A percentile compares a stretch with the other conserved stretches of the same genome.
Conservation (phyloP, 2,329 filamentous ascomycete genomes). For the Claviceps capensis region DNA sequence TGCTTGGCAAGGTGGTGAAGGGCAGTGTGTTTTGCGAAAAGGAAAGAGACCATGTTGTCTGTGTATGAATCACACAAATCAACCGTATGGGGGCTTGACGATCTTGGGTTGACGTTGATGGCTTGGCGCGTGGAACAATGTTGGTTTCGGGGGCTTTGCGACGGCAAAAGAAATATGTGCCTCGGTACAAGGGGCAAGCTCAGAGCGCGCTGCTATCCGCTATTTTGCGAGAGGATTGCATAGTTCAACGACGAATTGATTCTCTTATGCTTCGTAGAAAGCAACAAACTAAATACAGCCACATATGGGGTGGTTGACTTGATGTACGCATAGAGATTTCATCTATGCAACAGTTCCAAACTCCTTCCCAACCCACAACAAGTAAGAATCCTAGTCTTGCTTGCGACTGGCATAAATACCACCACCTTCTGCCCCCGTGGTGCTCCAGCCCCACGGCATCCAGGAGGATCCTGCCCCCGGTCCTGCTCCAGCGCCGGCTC, state of each 20-base stretch:
- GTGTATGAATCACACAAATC: background rate
- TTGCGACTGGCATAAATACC: slow-evolving; percentile 22
- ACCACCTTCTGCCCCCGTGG: slow-evolving; percentile 10
- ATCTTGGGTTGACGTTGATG: background rate
- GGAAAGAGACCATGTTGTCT: background rate
- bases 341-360: slow-evolving; percentile 13
- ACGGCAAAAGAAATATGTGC: background rate
- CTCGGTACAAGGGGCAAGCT: too few relatives aligned
- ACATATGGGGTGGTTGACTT: too few relatives aligned
- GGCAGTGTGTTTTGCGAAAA: background rate
- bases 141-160: background rate
- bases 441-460: slow-evolving; percentile 35
- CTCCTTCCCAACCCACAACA: slow-evolving; percentile 14
- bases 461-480: slow-evolving; percentile 24
- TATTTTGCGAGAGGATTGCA: too few relatives aligned
- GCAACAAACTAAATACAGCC: too few relatives aligned
- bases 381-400: slow-evolving; percentile 18
- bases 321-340: background rate
- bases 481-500: background rate
- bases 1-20: too few relatives aligned
- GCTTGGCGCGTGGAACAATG: too few relatives aligned
- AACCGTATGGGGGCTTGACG: too few relatives aligned
- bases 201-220: too few relatives aligned
- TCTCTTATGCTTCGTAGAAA: too few relatives aligned
- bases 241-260: too few relatives aligned